Evolutionary conservation across 2,329 filamentous ascomycete genomes (phyloP), one percentile per base, ranked within the genome.

Genomic region (Apiospora kogelbergensis): DNA sequence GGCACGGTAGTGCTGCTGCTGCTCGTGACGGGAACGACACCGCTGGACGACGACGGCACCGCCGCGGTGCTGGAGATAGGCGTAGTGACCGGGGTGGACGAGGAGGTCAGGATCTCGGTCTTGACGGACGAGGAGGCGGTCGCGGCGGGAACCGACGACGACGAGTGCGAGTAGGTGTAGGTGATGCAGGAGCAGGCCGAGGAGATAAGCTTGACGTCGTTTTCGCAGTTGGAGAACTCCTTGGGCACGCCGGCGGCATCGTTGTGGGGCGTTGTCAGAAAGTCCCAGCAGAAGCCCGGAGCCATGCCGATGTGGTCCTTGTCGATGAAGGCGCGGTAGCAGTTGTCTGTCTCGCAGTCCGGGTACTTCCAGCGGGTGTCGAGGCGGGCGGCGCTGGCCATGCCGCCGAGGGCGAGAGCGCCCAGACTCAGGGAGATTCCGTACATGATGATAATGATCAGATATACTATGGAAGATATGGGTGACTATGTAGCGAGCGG

Each of bases 371-470:
- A 45, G 53, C 30, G 24, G 13, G 26, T 22, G 33, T 45, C 41
- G 44, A 46, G 17, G 48, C 65, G 60, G 48, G 46, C 48, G 45
- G 68, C 68, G 41, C n/a, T 17, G 64, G 64, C 64, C 10, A 48
- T 7, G 68, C 68, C 53, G 53, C 30, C 40, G n/a, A 69, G 64
- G 64, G 68, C 68, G 41, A 69, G 68, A 37, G 57, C 53, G 65
- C 63, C 63, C 41, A 65, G 9, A 17, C 41, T 33, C 63, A 65
- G 3, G 63, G 37, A 37, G 42, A 45, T 68, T 37, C 53, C 45
- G 42, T n/a, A 30, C 64, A 57, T 33, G 30, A 24, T 13, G 37
- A 10, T 26, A 5, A 6, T 17, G 13, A 40, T 2, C 9, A 24
- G 33, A 9, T 40, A 64, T 24, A 42, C 10, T 3, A 64, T 20